phyloP scores from a whole-genome alignment of 495 filamentous ascomycete species.

The Neurospora africana region DNA sequence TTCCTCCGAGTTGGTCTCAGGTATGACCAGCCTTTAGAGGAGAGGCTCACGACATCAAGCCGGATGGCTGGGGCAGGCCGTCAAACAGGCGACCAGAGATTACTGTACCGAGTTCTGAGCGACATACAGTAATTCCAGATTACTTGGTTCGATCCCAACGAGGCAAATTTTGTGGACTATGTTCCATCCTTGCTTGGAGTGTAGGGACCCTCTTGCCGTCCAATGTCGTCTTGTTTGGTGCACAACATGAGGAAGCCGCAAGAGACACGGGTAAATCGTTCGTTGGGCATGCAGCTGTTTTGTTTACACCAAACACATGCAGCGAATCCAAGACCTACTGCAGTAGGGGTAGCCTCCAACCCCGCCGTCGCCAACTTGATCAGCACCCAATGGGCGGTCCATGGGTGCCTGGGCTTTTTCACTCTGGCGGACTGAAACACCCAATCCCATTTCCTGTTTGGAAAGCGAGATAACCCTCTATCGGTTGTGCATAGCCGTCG shows the following conservation, averaged over 20 bases:
- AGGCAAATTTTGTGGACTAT: neutral
- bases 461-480: neutral
- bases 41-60: neutral
- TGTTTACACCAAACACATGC: neutral
- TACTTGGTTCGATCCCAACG: neutral
- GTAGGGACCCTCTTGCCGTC: neutral
- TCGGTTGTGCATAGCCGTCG: neutral
- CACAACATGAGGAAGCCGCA: neutral
- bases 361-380: neutral
- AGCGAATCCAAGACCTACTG: neutral
- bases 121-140: neutral
- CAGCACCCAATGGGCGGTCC: neutral
- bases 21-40: neutral
- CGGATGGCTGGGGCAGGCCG: neutral
- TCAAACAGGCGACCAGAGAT: neutral
- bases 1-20: neutral
- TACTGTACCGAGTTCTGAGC: neutral
- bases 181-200: neutral
- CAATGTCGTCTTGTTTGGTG: neutral
- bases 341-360: neutral
- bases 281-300: too few relatives aligned
- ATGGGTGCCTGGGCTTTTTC: neutral
- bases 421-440: neutral
- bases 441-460: neutral
- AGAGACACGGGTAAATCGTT: neutral